Evolutionary conservation across 2,329 filamentous ascomycete species (phyloP), one percentile per base, ranked within the genome.

Genomic region (Phaeosphaeriaceae sp.): DNA sequence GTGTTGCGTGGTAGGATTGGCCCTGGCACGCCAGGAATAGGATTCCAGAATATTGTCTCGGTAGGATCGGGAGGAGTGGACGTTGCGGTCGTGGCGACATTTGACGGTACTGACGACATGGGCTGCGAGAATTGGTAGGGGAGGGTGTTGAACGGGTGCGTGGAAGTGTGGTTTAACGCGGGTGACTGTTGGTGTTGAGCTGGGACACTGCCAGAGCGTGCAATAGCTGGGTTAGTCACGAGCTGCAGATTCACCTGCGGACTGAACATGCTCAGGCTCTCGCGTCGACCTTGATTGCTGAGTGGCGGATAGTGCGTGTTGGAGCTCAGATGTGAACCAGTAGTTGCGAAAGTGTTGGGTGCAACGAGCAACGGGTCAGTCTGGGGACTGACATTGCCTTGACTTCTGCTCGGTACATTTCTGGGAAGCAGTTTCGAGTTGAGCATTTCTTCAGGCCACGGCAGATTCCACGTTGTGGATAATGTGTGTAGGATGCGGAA

Each of bases 401-500:
- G 51, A 20, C 56, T 47, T 20, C 56, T 60, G 7, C 62, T 58
- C 17, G 56, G 46, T 2, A 65, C 25, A 21, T 53, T 52, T 53
- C 60, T 58, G 27, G 72, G 63, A 56, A 78, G 19, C 47, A 74
- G 51, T 54, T 63, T 58, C 56, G 69, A 65, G 60, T 64, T 55
- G 55, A 68, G 41, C 59, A 77, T 46, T 27, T 72, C 73, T 42
- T 80, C 76, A 1, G 81, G 81, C 11, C 80, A 75, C 1, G 75
- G 67, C 27, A 82, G 69, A 25, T 78, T 75, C 81, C 81, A 83
- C 27, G 77, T 79, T 36, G 72, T 73, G 1, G 80, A 75, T 19
- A 82, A 66, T 9, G 76, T 70, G 25, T 78, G 68, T 24, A 82
- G 73, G 56, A 82, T 80, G 24, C 78, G 76, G 45, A 81, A 76